These are phyloP conservation scores for Adiantum capillusveneris DNA, from an alignment of 75 land plant species.

Conservation along the genomic window DNA sequence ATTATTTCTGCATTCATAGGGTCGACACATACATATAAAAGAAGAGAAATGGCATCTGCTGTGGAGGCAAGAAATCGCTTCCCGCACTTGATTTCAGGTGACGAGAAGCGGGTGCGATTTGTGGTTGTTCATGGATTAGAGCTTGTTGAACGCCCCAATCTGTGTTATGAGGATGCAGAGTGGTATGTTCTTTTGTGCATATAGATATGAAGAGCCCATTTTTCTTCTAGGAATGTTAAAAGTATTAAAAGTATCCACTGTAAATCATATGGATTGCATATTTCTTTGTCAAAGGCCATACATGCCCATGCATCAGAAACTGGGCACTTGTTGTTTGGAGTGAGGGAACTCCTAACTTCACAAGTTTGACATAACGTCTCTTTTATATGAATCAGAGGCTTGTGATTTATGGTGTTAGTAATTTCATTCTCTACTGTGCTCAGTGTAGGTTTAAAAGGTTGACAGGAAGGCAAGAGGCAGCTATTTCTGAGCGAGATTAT, in stretches of 20 bases:
- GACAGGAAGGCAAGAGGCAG: constrained; percentile 90
- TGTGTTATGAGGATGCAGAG: constrained; percentile 77
- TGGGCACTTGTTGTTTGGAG: too few relatives aligned
- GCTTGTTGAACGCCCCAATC: constrained; percentile 76
- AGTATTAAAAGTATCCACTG: too few relatives aligned
- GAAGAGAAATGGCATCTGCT: constrained; percentile 97
- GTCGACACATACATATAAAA: constrained; percentile 47
- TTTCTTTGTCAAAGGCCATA: neutral
- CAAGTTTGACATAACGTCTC: too few relatives aligned
- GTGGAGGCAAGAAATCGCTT: constrained; percentile 88
- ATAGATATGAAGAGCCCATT: too few relatives aligned
- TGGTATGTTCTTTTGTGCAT: constrained; percentile 51
- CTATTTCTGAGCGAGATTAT: constrained; percentile 69
- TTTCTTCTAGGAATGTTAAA: too few relatives aligned
- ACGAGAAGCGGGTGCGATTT: constrained; percentile 98
- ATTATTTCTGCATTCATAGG: too few relatives aligned
- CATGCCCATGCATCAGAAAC: neutral
- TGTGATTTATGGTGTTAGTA: neutral
- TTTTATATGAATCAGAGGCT: too few relatives aligned
- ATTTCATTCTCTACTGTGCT: neutral
- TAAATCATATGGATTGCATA: neutral
- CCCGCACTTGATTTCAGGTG: constrained; percentile 93
- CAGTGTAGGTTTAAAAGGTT: constrained; percentile 74
- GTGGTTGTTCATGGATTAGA: constrained; percentile 94
- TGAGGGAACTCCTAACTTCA: too few relatives aligned